Evolutionary conservation across 139 green algal species (phyloP), one percentile per base, ranked within the genome.

Genomic region (Spirogloea muscicola): DNA sequence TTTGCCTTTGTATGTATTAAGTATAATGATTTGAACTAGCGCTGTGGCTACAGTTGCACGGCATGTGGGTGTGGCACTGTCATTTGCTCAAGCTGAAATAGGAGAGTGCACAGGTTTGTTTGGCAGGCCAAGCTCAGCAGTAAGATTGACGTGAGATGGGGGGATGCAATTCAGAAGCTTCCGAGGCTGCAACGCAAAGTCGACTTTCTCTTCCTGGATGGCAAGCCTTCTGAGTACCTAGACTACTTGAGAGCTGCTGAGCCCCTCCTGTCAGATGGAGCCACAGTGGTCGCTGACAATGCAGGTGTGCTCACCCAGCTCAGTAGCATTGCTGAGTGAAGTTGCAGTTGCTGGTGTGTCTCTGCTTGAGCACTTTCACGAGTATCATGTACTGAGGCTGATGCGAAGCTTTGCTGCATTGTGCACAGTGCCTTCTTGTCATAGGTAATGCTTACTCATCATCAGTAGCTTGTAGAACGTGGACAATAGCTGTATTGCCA

Each of bases 171-270:
- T n/a, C 38, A 74, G 52, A 41, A 52, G 42, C 44, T 88, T 39
- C 58, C 74, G 5, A 10, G 7, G 68, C 44, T 49, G 29, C 36
- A 9, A 37, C 40, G 27, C 5, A 42, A 43, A 21, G 88, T 91
- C 33, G 83, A 89, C 34, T 68, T 91, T 40, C 81, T 91, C 44
- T 85, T 91, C 29, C 66, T 76, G 88, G 88, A 90, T 63, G 88
- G 83, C 16, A 49, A 82, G 9, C 88, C 88, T n/a, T 84, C 82
- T 21, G 78, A 91, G 48, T 82, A 80, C 49, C 80, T 91, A 16
- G 44, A 68, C 3, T 91, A 90, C 74, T 76, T 91, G 0, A 51
- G 82, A 31, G 85, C 85, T 3, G 85, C 87, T 9, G 87, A 90
- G 66, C 76, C 79, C 7, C 49, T 72, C 18, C 74, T 91, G 58